Evolutionary conservation across 352 stramenopile species (phyloP).

Genomic region (Hyaloperonospora brassicae): DNA sequence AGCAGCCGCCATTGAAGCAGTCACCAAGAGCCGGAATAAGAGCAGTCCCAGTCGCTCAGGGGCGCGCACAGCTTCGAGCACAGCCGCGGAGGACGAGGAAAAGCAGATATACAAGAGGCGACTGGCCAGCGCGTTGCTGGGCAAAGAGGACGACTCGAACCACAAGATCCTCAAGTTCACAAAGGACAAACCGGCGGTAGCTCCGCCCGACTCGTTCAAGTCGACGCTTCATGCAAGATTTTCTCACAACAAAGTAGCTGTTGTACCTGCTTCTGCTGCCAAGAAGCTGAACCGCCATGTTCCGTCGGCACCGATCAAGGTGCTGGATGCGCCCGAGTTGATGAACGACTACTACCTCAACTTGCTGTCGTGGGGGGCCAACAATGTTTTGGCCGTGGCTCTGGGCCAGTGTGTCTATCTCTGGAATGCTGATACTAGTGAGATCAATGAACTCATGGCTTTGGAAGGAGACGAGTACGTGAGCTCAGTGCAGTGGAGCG

Average conservation of each 20-base stretch:
- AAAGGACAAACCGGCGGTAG: slow-evolving; percentile 91
- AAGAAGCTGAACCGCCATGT: slow-evolving; percentile 92
- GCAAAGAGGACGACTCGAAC: slow-evolving; percentile 57
- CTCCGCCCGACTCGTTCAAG: slow-evolving; percentile 90
- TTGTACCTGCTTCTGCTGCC: slow-evolving; percentile 50
- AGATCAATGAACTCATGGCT: slow-evolving; percentile 93
- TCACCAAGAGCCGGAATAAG: slow-evolving; percentile 22
- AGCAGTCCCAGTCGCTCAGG: slow-evolving; percentile 16
- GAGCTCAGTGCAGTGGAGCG: slow-evolving; percentile 95
- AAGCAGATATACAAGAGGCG: slow-evolving; percentile 80
- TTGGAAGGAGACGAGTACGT: slow-evolving; percentile 91
- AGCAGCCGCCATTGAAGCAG: slow-evolving; percentile 35
- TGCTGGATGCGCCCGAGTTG: slow-evolving; percentile 97
- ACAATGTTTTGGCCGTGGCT: slow-evolving; percentile 96
- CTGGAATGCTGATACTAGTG: slow-evolving; percentile 94
- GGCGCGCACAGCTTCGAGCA: slow-evolving; percentile 4
- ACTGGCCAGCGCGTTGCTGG: slow-evolving; percentile 74
- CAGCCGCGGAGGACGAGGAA: slow-evolving; percentile 49
- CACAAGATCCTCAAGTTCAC: slow-evolving; percentile 97
- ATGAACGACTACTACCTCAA: slow-evolving; percentile 99
- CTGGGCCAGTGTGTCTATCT: slow-evolving; percentile 96
- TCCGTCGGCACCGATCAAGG: slow-evolving; percentile 90
- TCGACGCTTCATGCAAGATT: slow-evolving; percentile 90
- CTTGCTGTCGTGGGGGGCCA: slow-evolving; percentile 94
- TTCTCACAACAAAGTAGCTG: slow-evolving; percentile 92